These are phyloP conservation scores for Beauveria australis DNA, from an alignment of 2,329 filamentous ascomycete species.

Conservation along the genomic window DNA sequence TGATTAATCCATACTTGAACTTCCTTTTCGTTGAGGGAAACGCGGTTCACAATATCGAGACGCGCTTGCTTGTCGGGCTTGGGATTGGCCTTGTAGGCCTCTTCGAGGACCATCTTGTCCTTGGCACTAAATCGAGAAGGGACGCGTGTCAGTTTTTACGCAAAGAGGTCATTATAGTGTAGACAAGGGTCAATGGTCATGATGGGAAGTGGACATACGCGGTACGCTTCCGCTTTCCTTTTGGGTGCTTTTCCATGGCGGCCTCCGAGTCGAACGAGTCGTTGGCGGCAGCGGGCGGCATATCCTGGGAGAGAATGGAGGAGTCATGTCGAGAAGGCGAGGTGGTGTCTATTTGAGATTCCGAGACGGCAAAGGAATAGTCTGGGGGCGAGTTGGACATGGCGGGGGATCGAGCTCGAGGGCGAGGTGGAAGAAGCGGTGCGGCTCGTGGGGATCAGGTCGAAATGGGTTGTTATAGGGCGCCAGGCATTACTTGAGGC, in stretches of 20 bases:
- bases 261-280: constrained; percentile 11
- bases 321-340: constrained; percentile 9
- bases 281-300: background rate
- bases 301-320: constrained; percentile 6
- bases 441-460: constrained; percentile 7
- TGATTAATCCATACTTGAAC: constrained; percentile 65
- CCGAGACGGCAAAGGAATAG: constrained; percentile 5
- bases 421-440: constrained; percentile 3
- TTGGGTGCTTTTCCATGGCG: constrained; percentile 39
- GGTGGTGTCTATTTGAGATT: background rate
- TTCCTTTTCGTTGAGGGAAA: constrained; percentile 89
- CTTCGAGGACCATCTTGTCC: constrained; percentile 82
- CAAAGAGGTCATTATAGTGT: background rate
- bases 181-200: background rate
- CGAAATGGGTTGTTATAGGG: constrained; percentile 3
- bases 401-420: background rate
- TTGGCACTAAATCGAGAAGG: constrained; percentile 51
- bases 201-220: constrained; percentile 38
- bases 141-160: constrained; percentile 11
- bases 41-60: constrained; percentile 73
- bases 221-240: constrained; percentile 55
- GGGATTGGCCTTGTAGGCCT: constrained; percentile 73
- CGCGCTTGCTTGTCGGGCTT: constrained; percentile 90
- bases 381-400: constrained; percentile 7
- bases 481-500: constrained; percentile 7